Conservation (phyloP, 2,329 filamentous ascomycete genomes). For the Penicillium sp. region DNA sequence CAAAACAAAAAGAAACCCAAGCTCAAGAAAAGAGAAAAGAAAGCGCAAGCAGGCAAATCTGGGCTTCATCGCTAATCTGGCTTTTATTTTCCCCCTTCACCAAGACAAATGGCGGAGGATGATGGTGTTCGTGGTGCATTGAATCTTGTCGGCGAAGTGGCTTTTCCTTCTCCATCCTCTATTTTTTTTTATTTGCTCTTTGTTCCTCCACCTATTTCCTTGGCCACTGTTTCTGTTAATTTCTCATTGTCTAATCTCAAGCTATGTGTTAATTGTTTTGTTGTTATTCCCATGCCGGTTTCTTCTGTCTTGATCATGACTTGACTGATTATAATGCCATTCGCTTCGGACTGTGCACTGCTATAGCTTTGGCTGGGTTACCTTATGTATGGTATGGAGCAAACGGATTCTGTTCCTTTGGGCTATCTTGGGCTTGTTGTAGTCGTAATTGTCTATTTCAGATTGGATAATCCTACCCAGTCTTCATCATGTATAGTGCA, state of each 20-base stretch:
- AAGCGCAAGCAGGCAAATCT: conserved; percentile 31
- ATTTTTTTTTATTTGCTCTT: conserved; percentile 26
- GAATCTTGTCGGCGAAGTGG: conserved; percentile 36
- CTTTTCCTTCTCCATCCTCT: conserved; percentile 24
- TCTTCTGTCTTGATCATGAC: background rate
- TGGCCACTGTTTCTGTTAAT: conserved; percentile 19
- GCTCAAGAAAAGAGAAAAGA: conserved; percentile 20
- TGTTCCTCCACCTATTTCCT: conserved; percentile 27
- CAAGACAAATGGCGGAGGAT: conserved; percentile 37
- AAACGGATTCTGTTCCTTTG: conserved; percentile 21
- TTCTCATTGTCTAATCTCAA: conserved; percentile 29
- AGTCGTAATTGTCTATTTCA: background rate
- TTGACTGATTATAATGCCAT: conserved; percentile 1
- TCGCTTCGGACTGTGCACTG: background rate
- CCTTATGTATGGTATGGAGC: conserved; percentile 31
- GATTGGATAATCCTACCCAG: background rate
- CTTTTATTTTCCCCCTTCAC: conserved; percentile 31
- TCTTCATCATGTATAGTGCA: background rate
- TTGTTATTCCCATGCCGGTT: background rate
- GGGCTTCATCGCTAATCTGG: conserved; percentile 30
- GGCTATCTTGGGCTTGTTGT: background rate
- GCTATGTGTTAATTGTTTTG: conserved; percentile 7
- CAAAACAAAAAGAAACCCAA: conserved; percentile 21
- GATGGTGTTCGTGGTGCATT: conserved; percentile 42
- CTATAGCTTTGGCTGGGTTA: conserved; percentile 21